Conservation (phyloP, 2,329 filamentous ascomycete species). For the Lecanosticta acicola region DNA sequence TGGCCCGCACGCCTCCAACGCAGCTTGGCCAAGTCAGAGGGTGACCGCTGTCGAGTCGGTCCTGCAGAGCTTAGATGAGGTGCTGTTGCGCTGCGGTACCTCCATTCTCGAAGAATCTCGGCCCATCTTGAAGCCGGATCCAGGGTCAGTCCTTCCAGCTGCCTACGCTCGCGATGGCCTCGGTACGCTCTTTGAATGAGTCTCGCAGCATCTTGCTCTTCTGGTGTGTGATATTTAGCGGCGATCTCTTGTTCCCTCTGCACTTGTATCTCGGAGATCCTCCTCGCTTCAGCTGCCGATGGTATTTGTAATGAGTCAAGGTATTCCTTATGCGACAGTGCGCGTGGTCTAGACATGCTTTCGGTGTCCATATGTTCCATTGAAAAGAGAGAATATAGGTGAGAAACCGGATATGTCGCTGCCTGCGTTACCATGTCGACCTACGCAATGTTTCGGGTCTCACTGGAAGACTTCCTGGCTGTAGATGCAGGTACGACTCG, state of each 20-base stretch:
- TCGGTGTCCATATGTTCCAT: conserved; percentile 2
- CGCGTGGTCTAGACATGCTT: conserved; percentile 4
- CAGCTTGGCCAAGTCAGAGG: conserved; percentile 41
- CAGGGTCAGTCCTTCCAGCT: conserved; percentile 62
- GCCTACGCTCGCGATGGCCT: conserved; percentile 66
- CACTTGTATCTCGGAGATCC: conserved; percentile 24
- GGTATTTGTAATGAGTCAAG: conserved; percentile 22
- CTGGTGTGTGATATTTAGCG: conserved; percentile 22
- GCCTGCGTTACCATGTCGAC: background rate
- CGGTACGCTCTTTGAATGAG: conserved; percentile 59
- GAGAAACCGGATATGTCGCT: background rate
- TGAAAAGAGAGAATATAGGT: background rate
- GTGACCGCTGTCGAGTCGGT: conserved; percentile 14
- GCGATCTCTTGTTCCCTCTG: conserved; percentile 22
- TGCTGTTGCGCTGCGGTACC: conserved; percentile 23
- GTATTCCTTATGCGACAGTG: conserved; percentile 24
- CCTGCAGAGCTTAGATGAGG: conserved; percentile 12
- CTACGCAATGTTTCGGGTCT: background rate
- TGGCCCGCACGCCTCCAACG: conserved; percentile 71
- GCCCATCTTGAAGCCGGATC: conserved; percentile 65
- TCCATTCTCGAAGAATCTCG: conserved; percentile 47
- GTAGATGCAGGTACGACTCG: background rate
- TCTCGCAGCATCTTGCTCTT: conserved; percentile 27
- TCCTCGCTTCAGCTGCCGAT: conserved; percentile 13
- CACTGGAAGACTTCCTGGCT: background rate